Percentiles rank a stretch among this genome's conserved stretches.
These are phyloP conservation scores for Pseudogymnoascus sp. DNA, from an alignment of 2,329 filamentous ascomycete genomes.

Conservation along the genomic window DNA sequence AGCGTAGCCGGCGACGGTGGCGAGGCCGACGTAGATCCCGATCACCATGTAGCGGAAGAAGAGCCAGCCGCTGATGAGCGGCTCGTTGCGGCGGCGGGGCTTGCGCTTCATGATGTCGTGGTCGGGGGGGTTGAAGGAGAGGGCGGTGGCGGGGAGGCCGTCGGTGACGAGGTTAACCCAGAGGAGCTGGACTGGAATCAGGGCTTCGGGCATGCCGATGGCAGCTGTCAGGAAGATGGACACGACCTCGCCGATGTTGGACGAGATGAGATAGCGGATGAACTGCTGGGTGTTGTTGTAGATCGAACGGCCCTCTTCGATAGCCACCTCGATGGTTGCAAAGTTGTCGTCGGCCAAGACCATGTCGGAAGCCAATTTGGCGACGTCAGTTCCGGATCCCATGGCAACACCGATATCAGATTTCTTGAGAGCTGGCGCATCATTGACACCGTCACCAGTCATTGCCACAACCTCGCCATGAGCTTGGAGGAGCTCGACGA, in stretches of 20 bases:
- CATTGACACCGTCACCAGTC: constrained; percentile 98
- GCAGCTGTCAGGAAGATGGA: constrained; percentile 98
- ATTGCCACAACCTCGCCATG: constrained; percentile 94
- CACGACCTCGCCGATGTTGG: constrained; percentile 97
- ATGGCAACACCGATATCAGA: constrained; percentile 98
- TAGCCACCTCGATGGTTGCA: constrained; percentile 90
- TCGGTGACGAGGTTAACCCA: constrained; percentile 99
- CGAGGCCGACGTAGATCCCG: constrained; percentile 87
- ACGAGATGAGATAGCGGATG: constrained; percentile 97
- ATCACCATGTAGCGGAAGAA: constrained; percentile 98
- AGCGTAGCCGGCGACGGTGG: constrained; percentile 94
- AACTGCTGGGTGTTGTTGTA: constrained; percentile 99
- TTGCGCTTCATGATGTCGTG: constrained; percentile 94
- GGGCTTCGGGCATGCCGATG: constrained; percentile 91
- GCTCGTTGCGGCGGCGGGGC: constrained; percentile 86
- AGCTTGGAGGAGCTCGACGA: constrained; percentile 92
- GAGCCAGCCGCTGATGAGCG: constrained; percentile 88
- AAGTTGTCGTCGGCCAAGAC: constrained; percentile 98
- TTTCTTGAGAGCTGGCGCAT: constrained; percentile 95
- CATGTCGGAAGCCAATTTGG: constrained; percentile 96
- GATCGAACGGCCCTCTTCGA: constrained; percentile 95
- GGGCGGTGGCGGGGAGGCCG: constrained; percentile 87
- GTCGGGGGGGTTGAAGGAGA: constrained; percentile 98
- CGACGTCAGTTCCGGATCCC: constrained; percentile 95
- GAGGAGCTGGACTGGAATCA: constrained; percentile 93